Evolutionary conservation across 2,329 filamentous ascomycete species (phyloP).

Genomic region (Neospermospora avenae): DNA sequence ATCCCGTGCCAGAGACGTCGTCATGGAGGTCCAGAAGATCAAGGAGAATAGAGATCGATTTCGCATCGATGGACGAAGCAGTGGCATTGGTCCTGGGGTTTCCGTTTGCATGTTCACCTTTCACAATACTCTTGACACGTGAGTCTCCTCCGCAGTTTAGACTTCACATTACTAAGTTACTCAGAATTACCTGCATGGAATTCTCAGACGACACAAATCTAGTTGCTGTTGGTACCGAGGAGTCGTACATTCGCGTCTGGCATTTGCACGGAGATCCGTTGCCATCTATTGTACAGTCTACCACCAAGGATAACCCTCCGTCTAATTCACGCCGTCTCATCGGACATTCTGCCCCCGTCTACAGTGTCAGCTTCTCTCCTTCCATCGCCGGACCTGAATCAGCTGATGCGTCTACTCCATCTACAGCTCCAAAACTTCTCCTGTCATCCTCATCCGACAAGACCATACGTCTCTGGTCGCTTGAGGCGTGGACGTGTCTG

Average conservation of each 20-base stretch:
- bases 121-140: slow-evolving; percentile 93
- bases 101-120: slow-evolving; percentile 98
- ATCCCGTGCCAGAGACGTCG: slow-evolving; percentile 83
- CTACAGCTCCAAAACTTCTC: slow-evolving; percentile 68
- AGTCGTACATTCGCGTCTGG: slow-evolving; percentile 96
- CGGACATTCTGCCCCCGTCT: slow-evolving; percentile 87
- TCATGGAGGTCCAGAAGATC: slow-evolving; percentile 90
- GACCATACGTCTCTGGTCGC: slow-evolving; percentile 86
- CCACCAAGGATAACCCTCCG: slow-evolving; percentile 59
- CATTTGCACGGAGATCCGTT: slow-evolving; percentile 82
- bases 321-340: slow-evolving; percentile 73
- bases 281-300: slow-evolving; percentile 60
- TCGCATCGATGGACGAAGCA: slow-evolving; percentile 78
- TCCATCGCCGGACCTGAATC: slow-evolving; percentile 32
- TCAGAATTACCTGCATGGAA: slow-evolving; percentile 84
- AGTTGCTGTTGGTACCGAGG: slow-evolving; percentile 83
- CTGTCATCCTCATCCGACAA: slow-evolving; percentile 86
- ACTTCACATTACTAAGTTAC: slow-evolving; percentile 16
- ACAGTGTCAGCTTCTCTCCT: slow-evolving; percentile 78
- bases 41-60: slow-evolving; percentile 92
- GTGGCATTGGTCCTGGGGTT: slow-evolving; percentile 76
- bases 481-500: slow-evolving; percentile 88
- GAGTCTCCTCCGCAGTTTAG: slow-evolving; percentile 36
- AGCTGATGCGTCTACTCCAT: slow-evolving; percentile 28
- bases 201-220: slow-evolving; percentile 89